Base-by-base conservation (phyloP, 2,329 filamentous ascomycete species). In the Pezicula carpinea region DNA sequence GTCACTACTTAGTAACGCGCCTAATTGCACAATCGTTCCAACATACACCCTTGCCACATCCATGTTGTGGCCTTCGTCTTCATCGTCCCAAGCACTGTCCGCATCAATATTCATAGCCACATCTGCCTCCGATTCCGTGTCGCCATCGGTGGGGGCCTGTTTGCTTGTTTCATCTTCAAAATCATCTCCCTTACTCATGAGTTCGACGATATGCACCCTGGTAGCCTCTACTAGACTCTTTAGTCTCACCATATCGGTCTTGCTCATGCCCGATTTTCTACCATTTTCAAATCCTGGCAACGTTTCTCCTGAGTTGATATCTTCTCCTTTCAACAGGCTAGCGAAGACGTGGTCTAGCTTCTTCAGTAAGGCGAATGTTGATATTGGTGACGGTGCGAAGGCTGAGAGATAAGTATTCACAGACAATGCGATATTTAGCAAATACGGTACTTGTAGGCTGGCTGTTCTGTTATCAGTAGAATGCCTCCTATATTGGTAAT, bases 281-380 rank as follows among this genome's bases (percentile, higher is more conserved):
- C 77, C 77, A 6, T 70, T 74, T 53, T 82, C 79, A 52, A 91
- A 89, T 0, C 89, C 89, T 0, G 88, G 83, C 1, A 96, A 70
- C 0, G 71, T 59, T 33, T 83, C 79, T 0, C 78, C 76, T 0
- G 83, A 83, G 13, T 83, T 77, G 3, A 82, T 67, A 59, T 95
- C 82, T 48, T 76, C 69, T 3, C 87, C 86, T 19, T 74, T 69
- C 1, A 96, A 63, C 8, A 96, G 70, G 48, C 85, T 88, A 1
- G 87, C 80, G 61, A 96, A 95, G 33, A 87, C 87, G 57, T 85
- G 79, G 60, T 96, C 92, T 17, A 96, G 71, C 65, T 95, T 96
- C 39, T 76, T 75, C 3, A 96, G 70, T 0, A 92, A 63, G 1
- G 73, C 66, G 59, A 96, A 90, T 0, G 87, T 85, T 1, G 81